Evolutionary conservation across 2,329 filamentous ascomycete genomes (phyloP).

Genomic region (Davidsoniella australis): DNA sequence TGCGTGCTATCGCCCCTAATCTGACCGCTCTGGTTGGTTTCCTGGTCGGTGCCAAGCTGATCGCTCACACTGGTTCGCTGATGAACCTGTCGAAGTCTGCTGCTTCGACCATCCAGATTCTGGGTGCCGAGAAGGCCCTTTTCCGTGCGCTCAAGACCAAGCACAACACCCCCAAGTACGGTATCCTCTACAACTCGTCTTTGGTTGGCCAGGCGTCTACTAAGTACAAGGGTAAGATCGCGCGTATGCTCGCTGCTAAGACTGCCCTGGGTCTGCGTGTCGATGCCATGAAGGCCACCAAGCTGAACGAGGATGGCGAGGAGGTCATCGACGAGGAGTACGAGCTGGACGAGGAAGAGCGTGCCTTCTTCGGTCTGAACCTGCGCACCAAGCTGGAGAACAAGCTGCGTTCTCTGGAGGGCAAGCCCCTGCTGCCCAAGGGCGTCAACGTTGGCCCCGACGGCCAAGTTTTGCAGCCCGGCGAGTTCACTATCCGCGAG

Average conservation of each 20-base stretch:
- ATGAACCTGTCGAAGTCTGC: conserved; percentile 91
- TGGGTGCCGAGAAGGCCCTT: conserved; percentile 95
- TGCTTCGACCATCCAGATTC: conserved; percentile 90
- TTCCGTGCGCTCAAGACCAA: conserved; percentile 98
- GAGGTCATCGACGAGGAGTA: conserved; percentile 42
- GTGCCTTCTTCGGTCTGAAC: conserved; percentile 59
- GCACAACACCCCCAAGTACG: conserved; percentile 97
- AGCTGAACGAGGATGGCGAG: conserved; percentile 50
- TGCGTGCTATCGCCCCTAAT: conserved; percentile 94
- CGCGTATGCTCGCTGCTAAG: conserved; percentile 88
- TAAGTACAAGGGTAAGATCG: conserved; percentile 99
- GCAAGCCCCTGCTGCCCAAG: conserved; percentile 69
- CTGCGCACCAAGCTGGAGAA: conserved; percentile 60
- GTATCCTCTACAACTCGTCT: conserved; percentile 81
- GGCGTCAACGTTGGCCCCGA: conserved; percentile 60
- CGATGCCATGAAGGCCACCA: conserved; percentile 54
- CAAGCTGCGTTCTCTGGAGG: conserved; percentile 63
- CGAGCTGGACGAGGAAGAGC: conserved; percentile 74
- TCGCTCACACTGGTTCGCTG: conserved; percentile 85
- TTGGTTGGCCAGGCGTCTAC: conserved; percentile 93
- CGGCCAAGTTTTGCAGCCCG: conserved; percentile 43
- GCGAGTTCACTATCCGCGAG: conserved; percentile 85
- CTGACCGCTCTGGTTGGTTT: conserved; percentile 85
- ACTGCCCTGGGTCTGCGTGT: conserved; percentile 83
- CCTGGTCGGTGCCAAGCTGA: conserved; percentile 83